These are phyloP conservation scores for Chaetomiaceae sp. DNA, from an alignment of 2,329 filamentous ascomycete species.

Conservation along the genomic window DNA sequence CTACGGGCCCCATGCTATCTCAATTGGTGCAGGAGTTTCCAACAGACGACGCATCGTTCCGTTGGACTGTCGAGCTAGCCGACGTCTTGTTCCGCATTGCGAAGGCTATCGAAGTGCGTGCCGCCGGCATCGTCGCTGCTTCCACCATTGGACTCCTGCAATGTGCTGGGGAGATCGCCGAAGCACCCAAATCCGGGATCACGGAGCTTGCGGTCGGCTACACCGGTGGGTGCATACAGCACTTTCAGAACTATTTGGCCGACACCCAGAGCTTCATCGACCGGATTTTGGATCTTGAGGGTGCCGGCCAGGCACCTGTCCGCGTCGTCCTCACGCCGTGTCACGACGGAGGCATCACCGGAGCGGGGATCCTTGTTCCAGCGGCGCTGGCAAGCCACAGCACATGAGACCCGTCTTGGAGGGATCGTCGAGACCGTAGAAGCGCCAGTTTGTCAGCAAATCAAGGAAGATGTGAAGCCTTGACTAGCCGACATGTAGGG, in stretches of 20 bases:
- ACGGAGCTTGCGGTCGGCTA: constrained; percentile 68
- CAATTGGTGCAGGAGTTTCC: constrained; percentile 51
- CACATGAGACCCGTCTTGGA: not conserved
- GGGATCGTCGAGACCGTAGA: not conserved
- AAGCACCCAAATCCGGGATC: constrained; percentile 23
- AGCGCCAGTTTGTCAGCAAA: not conserved
- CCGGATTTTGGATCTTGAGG: constrained; percentile 39
- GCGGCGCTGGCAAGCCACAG: constrained; percentile 32
- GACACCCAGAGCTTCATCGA: constrained; percentile 42
- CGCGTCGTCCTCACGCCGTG: constrained; percentile 48
- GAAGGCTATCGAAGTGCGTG: constrained; percentile 63
- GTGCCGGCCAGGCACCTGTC: constrained; percentile 28
- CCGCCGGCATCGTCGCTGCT: constrained; percentile 67
- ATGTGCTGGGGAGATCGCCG: constrained; percentile 59
- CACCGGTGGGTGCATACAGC: constrained; percentile 72
- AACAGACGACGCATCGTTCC: constrained; percentile 33
- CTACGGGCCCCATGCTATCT: constrained; percentile 34
- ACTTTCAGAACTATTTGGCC: constrained; percentile 36
- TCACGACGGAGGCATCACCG: constrained; percentile 56
- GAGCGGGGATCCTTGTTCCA: constrained; percentile 54
- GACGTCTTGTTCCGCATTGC: constrained; percentile 59
- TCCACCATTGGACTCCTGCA: constrained; percentile 64
- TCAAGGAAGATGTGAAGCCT: not conserved
- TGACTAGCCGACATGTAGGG: too few relatives aligned
- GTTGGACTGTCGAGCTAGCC: constrained; percentile 58